Conservation (phyloP, 208 protist species). For the Entamoeba histolytica region DNA sequence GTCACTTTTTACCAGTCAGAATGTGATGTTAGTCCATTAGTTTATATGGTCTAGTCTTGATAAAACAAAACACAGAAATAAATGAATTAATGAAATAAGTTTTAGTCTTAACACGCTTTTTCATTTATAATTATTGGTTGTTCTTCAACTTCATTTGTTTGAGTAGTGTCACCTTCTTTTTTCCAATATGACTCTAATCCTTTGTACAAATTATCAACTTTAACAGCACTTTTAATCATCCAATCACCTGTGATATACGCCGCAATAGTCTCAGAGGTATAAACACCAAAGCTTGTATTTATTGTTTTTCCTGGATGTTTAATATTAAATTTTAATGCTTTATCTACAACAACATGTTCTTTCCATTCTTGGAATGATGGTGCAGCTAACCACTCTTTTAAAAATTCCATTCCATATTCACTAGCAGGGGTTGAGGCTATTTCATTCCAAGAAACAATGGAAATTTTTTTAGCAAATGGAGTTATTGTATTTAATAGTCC, state of each 20-base stretch:
- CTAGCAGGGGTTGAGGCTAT: neutral
- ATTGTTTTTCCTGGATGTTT: neutral
- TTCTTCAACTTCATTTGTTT: neutral
- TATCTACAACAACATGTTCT: neutral
- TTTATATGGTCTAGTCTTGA: neutral
- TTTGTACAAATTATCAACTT: neutral
- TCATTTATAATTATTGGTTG: neutral
- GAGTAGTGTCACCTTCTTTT: neutral
- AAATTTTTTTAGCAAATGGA: neutral
- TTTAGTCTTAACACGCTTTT: neutral
- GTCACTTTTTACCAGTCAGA: neutral
- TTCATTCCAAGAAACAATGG: neutral
- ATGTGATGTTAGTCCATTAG: neutral
- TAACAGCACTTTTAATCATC: neutral
- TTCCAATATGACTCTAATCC: neutral
- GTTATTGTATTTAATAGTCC: neutral
- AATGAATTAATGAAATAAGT: too few relatives aligned
- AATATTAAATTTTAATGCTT: neutral
- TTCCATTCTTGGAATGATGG: neutral
- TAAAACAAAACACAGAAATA: too few relatives aligned
- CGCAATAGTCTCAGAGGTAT: neutral
- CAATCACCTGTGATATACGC: neutral
- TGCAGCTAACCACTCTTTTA: neutral
- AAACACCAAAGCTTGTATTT: neutral
- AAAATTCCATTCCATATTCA: neutral